These are phyloP conservation scores for Penicillium antarcticum DNA, from an alignment of 495 filamentous ascomycete species.

Conservation along the genomic window DNA sequence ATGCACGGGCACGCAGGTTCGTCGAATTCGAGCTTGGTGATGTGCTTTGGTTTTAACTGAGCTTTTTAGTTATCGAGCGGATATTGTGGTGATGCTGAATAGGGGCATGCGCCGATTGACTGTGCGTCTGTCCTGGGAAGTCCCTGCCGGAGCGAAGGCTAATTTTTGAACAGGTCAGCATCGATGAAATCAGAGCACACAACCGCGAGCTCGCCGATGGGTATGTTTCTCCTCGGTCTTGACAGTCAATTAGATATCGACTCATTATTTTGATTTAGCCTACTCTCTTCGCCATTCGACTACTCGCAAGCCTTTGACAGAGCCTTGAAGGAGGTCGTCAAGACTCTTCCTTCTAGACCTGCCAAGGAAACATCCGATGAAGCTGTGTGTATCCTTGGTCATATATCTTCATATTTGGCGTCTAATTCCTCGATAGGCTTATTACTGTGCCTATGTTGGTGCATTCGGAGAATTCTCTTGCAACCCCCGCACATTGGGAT, in stretches of 20 bases:
- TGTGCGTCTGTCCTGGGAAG: conserved; percentile 32
- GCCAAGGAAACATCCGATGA: conserved; percentile 58
- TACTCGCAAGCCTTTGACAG: conserved; percentile 81
- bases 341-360: conserved; percentile 66
- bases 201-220: conserved; percentile 87
- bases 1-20: conserved; percentile 58
- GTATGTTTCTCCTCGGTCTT: conserved; percentile 26
- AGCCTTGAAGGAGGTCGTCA: conserved; percentile 83
- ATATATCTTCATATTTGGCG: not conserved
- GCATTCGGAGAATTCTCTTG: conserved; percentile 93
- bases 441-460: conserved; percentile 93
- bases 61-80: conserved; percentile 63
- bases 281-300: conserved; percentile 85
- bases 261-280: conserved; percentile 29
- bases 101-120: conserved; percentile 70
- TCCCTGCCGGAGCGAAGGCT: conserved; percentile 6
- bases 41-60: conserved; percentile 14
- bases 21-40: conserved; percentile 7
- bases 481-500: conserved; percentile 90
- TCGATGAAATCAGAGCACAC: conserved; percentile 91
- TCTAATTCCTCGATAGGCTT: conserved; percentile 49
- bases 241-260: not conserved
- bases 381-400: conserved; percentile 39
- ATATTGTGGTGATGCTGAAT: conserved; percentile 91
- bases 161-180: conserved; percentile 63